These are phyloP conservation scores for Sporothrix curviconia DNA, from an alignment of 2,329 filamentous ascomycete genomes.

Conservation along the genomic window DNA sequence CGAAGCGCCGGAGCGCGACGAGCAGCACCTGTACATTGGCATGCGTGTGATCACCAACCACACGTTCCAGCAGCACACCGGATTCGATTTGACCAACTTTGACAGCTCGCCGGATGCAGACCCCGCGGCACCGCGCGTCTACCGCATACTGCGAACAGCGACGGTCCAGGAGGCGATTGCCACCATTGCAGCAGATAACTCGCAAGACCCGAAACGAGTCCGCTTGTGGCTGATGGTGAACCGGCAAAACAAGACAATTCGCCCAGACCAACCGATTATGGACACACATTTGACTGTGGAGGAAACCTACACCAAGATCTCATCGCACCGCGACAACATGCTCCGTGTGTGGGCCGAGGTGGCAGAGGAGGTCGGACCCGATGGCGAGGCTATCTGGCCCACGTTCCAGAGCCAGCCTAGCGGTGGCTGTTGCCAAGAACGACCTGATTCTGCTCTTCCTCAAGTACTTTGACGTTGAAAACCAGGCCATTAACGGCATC, in stretches of 20 bases:
- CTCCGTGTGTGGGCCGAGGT: constrained; percentile 86
- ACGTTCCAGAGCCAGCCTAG: constrained; percentile 53
- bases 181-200: constrained; percentile 63
- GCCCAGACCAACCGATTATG: constrained; percentile 80
- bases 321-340: constrained; percentile 58
- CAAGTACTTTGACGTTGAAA: constrained; percentile 79
- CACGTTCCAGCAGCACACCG: constrained; percentile 73
- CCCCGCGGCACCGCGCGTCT: constrained; percentile 61
- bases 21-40: constrained; percentile 86
- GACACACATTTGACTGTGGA: constrained; percentile 72
- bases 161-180: constrained; percentile 69
- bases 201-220: constrained; percentile 60
- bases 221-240: constrained; percentile 98
- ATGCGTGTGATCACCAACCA: constrained; percentile 75
- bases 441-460: constrained; percentile 77
- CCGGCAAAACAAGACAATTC: constrained; percentile 91
- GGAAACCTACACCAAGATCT: constrained; percentile 51
- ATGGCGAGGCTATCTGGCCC: constrained; percentile 68
- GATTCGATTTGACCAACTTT: constrained; percentile 72
- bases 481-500: constrained; percentile 68
- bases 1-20: constrained; percentile 78
- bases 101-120: constrained; percentile 53
- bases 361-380: constrained; percentile 56
- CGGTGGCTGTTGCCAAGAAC: constrained; percentile 50
- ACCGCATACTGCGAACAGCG: constrained; percentile 68